A percentile compares a stretch with the other conserved stretches of the same genome.
Conservation (phyloP, 2,329 filamentous ascomycete species). For the Colletotrichum costaricense region DNA sequence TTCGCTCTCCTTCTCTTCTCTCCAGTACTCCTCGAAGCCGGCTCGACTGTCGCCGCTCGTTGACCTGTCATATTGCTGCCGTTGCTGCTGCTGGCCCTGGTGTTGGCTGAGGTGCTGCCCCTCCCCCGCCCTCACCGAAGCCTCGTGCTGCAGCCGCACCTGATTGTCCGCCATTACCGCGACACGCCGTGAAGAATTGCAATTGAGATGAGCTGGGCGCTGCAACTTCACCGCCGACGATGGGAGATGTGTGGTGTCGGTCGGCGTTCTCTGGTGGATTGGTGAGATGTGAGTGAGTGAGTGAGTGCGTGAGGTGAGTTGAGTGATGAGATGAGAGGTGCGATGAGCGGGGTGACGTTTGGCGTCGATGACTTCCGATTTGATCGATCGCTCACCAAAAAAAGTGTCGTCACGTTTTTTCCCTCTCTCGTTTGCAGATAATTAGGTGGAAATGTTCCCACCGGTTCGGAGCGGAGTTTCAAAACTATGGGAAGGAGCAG, state of each 20-base stretch:
- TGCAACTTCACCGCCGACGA: neutral
- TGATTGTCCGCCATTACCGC: slow-evolving; percentile 25
- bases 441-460: too few species aligned
- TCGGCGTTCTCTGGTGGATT: neutral
- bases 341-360: neutral
- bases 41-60: slow-evolving; percentile 45
- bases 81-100: neutral
- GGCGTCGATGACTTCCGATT: neutral
- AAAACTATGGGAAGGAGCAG: neutral
- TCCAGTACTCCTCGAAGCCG: slow-evolving; percentile 62
- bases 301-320: too few species aligned
- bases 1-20: slow-evolving; percentile 52
- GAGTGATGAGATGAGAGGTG: too few species aligned
- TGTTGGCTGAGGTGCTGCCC: neutral
- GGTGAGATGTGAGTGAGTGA: neutral
- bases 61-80: slow-evolving; percentile 9
- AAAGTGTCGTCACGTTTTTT: neutral
- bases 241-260: neutral
- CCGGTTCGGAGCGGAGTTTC: neutral
- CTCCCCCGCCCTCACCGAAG: slow-evolving; percentile 7
- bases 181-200: neutral
- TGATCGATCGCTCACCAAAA: neutral
- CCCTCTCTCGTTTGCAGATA: too few species aligned
- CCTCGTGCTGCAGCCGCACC: slow-evolving; percentile 15
- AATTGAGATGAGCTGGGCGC: neutral